These are phyloP conservation scores for Phytophthora pistaciae DNA, from an alignment of 352 stramenopile genomes.

Conservation along the genomic window DNA sequence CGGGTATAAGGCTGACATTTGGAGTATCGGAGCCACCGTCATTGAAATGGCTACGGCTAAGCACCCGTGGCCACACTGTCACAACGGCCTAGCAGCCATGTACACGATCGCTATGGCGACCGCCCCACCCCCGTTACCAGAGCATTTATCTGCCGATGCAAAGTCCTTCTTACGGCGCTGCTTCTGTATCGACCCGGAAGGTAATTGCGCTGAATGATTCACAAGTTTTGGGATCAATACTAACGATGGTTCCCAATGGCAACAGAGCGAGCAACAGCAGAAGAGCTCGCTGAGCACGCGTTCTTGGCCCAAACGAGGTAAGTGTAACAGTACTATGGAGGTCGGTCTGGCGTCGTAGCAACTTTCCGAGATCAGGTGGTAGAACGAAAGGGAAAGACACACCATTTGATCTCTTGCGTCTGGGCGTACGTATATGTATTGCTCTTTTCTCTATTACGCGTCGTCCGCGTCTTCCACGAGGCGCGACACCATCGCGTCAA, in stretches of 20 bases:
- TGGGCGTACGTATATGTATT: conserved; percentile 11
- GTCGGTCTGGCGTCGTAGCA: background rate
- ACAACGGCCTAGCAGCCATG: conserved; percentile 73
- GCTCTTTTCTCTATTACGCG: conserved; percentile 38
- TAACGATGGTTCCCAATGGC: background rate
- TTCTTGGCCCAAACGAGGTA: conserved; percentile 55
- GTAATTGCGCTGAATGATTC: conserved; percentile 29
- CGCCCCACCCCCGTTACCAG: conserved; percentile 58
- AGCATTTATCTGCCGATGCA: conserved; percentile 56
- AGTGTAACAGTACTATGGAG: conserved; percentile 34
- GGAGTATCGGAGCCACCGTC: conserved; percentile 82
- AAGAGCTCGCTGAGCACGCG: conserved; percentile 61
- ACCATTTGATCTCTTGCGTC: too few species aligned
- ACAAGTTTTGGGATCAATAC: background rate
- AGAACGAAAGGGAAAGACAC: too few species aligned
- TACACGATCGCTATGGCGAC: conserved; percentile 73
- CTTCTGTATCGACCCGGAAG: conserved; percentile 80
- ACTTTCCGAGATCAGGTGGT: too few species aligned
- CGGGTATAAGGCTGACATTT: conserved; percentile 83
- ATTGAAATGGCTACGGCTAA: conserved; percentile 86
- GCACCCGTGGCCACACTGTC: conserved; percentile 71
- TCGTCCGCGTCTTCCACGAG: conserved; percentile 70
- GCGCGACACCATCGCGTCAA: conserved; percentile 81
- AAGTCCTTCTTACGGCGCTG: conserved; percentile 68
- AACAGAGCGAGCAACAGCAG: conserved; percentile 72